Evolutionary conservation across 108 stramenopile genomes (phyloP), one percentile per base, ranked within the genome.

Genomic region (Nitzschia sp.): DNA sequence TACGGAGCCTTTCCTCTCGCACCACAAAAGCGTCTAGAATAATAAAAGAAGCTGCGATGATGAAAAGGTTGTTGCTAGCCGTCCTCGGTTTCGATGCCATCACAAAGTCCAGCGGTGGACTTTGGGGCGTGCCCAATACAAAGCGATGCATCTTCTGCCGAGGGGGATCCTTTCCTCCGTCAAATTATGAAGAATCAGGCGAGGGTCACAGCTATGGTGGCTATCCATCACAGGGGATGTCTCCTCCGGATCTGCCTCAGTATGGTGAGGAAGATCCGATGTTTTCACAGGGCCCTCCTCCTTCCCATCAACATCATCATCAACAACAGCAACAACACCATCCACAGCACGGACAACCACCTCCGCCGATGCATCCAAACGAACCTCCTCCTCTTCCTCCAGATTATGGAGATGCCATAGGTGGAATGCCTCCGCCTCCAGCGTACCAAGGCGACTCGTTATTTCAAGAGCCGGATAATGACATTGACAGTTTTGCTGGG

Each of bases 251-350:
- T 11, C 26, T 66, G 6, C 66, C 66, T 11, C 8, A 32, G 1
- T 66, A 30, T 45, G 63, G 38, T 2, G 63, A 47, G 1, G 46
- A 48, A 19, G 46, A 48, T 30, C 19, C 48, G 19, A 4, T 50
- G 21, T 50, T 50, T 50, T 50, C 48, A 11, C 31, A 66, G 21
- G 50, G 31, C 9, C 26, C 38, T n/a, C 25, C 26, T 1, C 53
- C 53, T 2, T 0, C 47, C 0, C 19, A 48, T n/a, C 63, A 48
- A 21, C 47, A 50, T 26, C 15, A 21, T 17, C 72, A 56, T 15
- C 46, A 58, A n/a, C 65, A 48, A 17, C 65, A 66, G 0, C 65
- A 58, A 33, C 65, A 72, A 28, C 71, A 55, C 63, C 61, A 74
- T 56, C 16, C 9, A 54, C 58, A 58, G 17, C 65, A 58, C 17